A percentile compares a stretch with the other conserved stretches of the same genome.
phyloP scores from a whole-genome alignment of 2,329 filamentous ascomycete genomes.

The Aspergillus ochraceus region DNA sequence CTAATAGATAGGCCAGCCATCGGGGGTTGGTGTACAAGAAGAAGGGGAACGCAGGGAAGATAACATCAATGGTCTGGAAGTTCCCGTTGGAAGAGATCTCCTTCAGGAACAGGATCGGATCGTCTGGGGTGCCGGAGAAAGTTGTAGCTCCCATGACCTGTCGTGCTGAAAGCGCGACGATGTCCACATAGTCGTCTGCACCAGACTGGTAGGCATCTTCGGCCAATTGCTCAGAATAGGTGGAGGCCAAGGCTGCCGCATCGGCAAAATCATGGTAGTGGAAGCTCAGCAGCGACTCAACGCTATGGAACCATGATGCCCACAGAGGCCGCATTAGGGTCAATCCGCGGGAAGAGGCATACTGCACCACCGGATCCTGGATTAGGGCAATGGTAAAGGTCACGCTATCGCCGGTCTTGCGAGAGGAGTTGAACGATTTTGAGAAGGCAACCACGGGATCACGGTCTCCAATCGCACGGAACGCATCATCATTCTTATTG shows the following conservation, averaged over 20 bases:
- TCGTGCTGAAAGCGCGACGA: conserved; percentile 73
- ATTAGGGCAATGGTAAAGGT: conserved; percentile 75
- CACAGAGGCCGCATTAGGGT: conserved; percentile 78
- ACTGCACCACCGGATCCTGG: conserved; percentile 78
- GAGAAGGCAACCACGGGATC: conserved; percentile 82
- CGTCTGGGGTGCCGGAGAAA: conserved; percentile 69
- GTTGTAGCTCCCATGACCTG: conserved; percentile 78
- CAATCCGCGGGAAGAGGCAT: conserved; percentile 71
- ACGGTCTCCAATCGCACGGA: conserved; percentile 70
- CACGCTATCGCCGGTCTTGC: conserved; percentile 51
- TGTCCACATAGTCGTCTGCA: conserved; percentile 73
- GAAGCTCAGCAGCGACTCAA: conserved; percentile 66
- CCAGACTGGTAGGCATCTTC: conserved; percentile 72
- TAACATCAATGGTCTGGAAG: conserved; percentile 82
- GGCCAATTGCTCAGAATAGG: conserved; percentile 71
- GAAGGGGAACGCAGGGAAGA: conserved; percentile 83
- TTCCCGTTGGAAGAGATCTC: conserved; percentile 86
- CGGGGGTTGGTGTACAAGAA: conserved; percentile 81
- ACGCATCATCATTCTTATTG: conserved; percentile 66
- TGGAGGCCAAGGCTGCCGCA: conserved; percentile 63
- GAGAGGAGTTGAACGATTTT: conserved; percentile 60
- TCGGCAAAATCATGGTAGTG: conserved; percentile 74
- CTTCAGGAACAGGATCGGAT: conserved; percentile 76
- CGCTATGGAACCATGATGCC: conserved; percentile 69
- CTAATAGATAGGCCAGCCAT: conserved; percentile 76